Evolutionary conservation across 2,329 filamentous ascomycete genomes (phyloP).

Genomic region (Byssothecium circinans): DNA sequence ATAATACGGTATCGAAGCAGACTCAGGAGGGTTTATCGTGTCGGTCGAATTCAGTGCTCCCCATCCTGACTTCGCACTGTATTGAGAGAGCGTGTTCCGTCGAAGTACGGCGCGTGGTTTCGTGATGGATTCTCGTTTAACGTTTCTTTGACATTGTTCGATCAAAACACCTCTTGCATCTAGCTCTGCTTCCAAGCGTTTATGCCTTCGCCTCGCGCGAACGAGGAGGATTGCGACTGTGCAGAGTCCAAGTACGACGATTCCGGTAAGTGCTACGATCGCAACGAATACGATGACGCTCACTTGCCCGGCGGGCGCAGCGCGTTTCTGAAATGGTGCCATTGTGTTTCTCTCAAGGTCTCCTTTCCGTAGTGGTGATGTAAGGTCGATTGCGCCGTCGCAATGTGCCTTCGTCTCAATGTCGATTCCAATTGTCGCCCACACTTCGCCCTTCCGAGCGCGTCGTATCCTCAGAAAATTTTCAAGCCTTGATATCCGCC

Average conservation of each 20-base stretch:
- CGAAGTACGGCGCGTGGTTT: conserved; percentile 37
- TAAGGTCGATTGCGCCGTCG: neutral
- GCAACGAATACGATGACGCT: conserved; percentile 27
- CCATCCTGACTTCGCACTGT: conserved; percentile 45
- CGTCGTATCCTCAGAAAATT: neutral
- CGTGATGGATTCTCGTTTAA: conserved; percentile 17
- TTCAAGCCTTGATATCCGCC: neutral
- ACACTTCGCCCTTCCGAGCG: neutral
- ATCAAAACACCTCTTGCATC: conserved; percentile 36
- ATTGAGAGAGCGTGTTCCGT: conserved; percentile 37
- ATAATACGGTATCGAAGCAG: conserved; percentile 20
- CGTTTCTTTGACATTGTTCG: conserved; percentile 23
- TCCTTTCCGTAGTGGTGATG: neutral
- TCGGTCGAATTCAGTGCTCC: conserved; percentile 46
- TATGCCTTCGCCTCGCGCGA: conserved; percentile 30
- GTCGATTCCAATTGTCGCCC: neutral
- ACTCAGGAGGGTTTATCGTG: conserved; percentile 25
- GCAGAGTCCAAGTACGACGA: conserved; percentile 29
- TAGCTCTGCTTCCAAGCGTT: conserved; percentile 34
- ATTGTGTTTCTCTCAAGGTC: conserved; percentile 4
- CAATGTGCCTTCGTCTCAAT: neutral
- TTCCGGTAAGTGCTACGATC: conserved; percentile 27
- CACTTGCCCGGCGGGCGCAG: conserved; percentile 16
- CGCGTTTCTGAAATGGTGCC: conserved; percentile 13
- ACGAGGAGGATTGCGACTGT: conserved; percentile 31